Base-by-base conservation (phyloP, 2,329 filamentous ascomycete species). In the Beauveria medogensis region DNA sequence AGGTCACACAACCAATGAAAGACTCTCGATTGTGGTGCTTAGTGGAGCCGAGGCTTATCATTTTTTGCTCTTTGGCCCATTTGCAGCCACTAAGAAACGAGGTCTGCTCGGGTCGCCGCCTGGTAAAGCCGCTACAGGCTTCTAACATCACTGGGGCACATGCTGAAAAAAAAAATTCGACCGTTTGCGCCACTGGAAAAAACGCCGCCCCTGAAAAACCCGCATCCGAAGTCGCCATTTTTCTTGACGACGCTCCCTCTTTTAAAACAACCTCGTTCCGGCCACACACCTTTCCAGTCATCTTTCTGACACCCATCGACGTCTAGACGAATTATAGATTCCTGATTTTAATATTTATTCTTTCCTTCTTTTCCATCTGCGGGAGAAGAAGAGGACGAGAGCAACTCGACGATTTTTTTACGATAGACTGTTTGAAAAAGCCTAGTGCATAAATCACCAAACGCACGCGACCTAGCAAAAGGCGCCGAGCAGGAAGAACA, bases 171-270 rank as follows among this genome's bases (percentile, higher is more conserved):
- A 59, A 61, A 9, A 41, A 12, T 2, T 1, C 20, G 30, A 24
- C 57, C 47, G 43, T 16, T 44, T 61, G 26, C 59, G 59, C 59
- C 59, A 55, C 53, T 30, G 20, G 40, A 28, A 53, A 50, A 55
- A 46, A 52, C 41, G 50, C 51, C 26, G 37, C 41, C 57, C 61
- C 61, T 63, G 61, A 63, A 63, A 63, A 62, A 60, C 59, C 62
- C 59, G 62, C 62, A 62, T 55, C 59, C 52, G 52, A 55, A 60
- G 51, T 56, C 53, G 52, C 26, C 37, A 24, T 52, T 44, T 44
- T 61, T 55, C 28, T 48, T 7, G n/a, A 20, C 28, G 14, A 26
- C 24, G 52, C 44, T 12, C 24, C 16, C 37, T 26, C 37, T 50
- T 34, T 62, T 52, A 56, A 58, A 54, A 50, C 22, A 53, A 54